Evolutionary conservation across 2,329 filamentous ascomycete genomes (phyloP).

Genomic region (Aspergillus pseudotamarii): DNA sequence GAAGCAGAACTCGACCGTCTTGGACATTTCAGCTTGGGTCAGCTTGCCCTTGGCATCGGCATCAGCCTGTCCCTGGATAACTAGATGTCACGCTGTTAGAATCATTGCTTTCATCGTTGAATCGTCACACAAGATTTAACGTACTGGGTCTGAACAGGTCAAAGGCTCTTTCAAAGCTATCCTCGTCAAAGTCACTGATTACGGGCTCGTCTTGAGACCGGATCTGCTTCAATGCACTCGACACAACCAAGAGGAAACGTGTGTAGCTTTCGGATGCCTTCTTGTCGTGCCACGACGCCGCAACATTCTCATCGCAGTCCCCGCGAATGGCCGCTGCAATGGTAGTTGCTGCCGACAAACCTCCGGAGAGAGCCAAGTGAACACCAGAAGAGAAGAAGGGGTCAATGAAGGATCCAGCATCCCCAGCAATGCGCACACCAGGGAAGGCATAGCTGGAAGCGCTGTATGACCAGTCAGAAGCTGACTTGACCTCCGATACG

Average conservation of each 20-base stretch:
- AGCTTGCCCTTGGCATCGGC: neutral
- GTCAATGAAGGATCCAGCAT: slow-evolving; percentile 55
- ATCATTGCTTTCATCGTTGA: too few species aligned
- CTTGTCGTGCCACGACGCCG: slow-evolving; percentile 46
- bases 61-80: slow-evolving; percentile 7
- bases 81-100: neutral
- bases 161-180: slow-evolving; percentile 8
- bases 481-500: slow-evolving; percentile 41
- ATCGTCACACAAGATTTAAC: neutral
- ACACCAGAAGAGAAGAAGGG: slow-evolving; percentile 53
- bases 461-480: slow-evolving; percentile 54
- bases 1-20: neutral
- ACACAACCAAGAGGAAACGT: slow-evolving; percentile 48
- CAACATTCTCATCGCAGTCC: slow-evolving; percentile 41
- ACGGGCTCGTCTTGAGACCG: slow-evolving; percentile 6
- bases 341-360: slow-evolving; percentile 50
- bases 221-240: slow-evolving; percentile 16
- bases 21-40: neutral
- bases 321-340: slow-evolving; percentile 29
- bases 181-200: slow-evolving; percentile 2
- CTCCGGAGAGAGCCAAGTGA: slow-evolving; percentile 49
- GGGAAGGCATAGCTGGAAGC: slow-evolving; percentile 46
- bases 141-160: slow-evolving; percentile 1
- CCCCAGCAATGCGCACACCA: slow-evolving; percentile 48
- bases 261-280: slow-evolving; percentile 52